Base-by-base conservation (phyloP, 2,329 filamentous ascomycete genomes). In the Arthrobotrys sinensis region DNA sequence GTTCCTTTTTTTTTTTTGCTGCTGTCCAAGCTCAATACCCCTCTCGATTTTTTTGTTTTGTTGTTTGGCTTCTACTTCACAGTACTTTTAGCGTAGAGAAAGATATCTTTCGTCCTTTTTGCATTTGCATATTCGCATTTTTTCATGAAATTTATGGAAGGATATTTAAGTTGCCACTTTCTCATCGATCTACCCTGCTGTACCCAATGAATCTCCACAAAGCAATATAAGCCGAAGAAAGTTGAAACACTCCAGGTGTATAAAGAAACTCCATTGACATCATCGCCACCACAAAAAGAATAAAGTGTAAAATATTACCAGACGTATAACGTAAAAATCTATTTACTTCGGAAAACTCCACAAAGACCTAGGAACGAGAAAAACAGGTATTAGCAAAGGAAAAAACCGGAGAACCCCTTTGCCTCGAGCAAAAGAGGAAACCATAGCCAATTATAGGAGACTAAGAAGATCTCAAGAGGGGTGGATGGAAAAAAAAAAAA, bases 301-400 rank as follows among this genome's bases (percentile, higher is more conserved):
- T 28, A 28, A 28, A 28, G 24, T 28, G 24, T 28, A 28, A 28
- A 28, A 28, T 28, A 28, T 28, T 28, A 28, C 24, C 24, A 28
- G 24, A 28, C 24, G 24, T 2, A 28, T 28, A 2, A 28, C 24
- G 4, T 28, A 28, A 28, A 19, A 50, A 36, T 46, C 36, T 72
- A 78, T 52, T 70, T 72, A 34, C 75, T 78, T 7, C 75, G 75
- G 55, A 78, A 78, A 48, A 78, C 75, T 38, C 75, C 75, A 45
- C 75, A 78, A 57, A 78, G 75, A 67, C 75, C 75, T 78, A n/a
- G n/a, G 38, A 50, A 28, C 21, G 11, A 28, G 45, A 21, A 34
- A 45, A 16, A 21, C 36, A 21, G 3, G 3, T 6, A 34, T 68
- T 43, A 63, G 45, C 43, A 38, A 19, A 14, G n/a, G n/a, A 45